phyloP scores from a whole-genome alignment of 2,329 filamentous ascomycete species.

The Apiospora arundinis region DNA sequence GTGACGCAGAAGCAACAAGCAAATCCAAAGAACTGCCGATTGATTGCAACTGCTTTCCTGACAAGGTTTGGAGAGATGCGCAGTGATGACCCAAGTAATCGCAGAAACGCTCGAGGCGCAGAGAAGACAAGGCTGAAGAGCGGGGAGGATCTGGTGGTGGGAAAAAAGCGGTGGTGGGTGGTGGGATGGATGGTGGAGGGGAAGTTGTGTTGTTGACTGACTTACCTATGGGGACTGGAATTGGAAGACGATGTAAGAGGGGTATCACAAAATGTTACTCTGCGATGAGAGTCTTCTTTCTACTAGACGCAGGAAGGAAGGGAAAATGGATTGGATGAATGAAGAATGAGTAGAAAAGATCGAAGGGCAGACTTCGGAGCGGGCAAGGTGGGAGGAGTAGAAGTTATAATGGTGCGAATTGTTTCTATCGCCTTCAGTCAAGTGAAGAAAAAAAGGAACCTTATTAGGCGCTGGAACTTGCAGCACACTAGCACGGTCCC shows the following conservation, averaged over 20 bases:
- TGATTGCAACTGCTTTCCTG: background rate
- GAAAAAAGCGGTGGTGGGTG: background rate
- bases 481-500: conserved; percentile 20
- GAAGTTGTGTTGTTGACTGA: conserved; percentile 1
- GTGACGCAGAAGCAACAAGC: background rate
- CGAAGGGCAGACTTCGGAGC: conserved; percentile 11
- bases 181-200: background rate
- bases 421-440: conserved; percentile 17
- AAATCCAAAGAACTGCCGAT: background rate
- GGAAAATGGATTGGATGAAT: conserved; percentile 16
- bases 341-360: conserved; percentile 18
- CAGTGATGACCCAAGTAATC: background rate
- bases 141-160: conserved; percentile 11
- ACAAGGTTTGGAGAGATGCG: too few species aligned
- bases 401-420: conserved; percentile 20
- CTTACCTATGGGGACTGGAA: conserved; percentile 22
- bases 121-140: conserved; percentile 25
- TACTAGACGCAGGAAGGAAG: conserved; percentile 16
- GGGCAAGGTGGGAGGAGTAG: conserved; percentile 21
- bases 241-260: conserved; percentile 25
- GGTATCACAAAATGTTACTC: conserved; percentile 22
- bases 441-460: conserved; percentile 13
- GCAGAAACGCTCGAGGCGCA: background rate
- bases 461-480: conserved; percentile 16
- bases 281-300: conserved; percentile 21